Base-by-base conservation (phyloP, 805 yeast species). In the Hanseniaspora singularis region DNA sequence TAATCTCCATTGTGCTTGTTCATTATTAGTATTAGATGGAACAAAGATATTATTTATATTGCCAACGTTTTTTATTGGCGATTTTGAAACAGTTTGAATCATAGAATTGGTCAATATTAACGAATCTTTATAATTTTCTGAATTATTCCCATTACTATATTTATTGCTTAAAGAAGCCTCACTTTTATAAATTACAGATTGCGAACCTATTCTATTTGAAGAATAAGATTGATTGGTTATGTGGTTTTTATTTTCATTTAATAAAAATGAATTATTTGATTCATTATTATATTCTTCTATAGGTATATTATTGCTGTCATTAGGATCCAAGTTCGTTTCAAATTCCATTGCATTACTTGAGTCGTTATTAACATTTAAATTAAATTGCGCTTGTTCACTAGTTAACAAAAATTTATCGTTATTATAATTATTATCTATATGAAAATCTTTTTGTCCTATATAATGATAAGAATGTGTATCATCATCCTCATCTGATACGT, bases 221-320 rank as follows among this genome's bases (percentile, higher is more conserved):
- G 18, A 4, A 14, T 24, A 15, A 4, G 40, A 27, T 4, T 27
- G 2, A 16, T 41, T 33, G 14, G 4, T 18, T 8, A 7, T 22
- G 8, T 14, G 7, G 37, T 15, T 16, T 15, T 16, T 8, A 16
- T 33, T 26, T 33, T 20, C 22, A 5, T 23, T 36, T 32, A 34
- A 28, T n/a, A 34, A 6, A 26, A 18, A 23, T 19, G 46, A 42
- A 9, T 36, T 42, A n/a, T 42, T 24, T 22, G 37, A 23, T 15
- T 36, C 41, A n/a, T 30, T 15, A 37, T 37, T 28, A 3, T 27
- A 33, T 15, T 28, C 48, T 3, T 40, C 43, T 7, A 10, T 19
- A n/a, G 48, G 48, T 9, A 44, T 24, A 16, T 44, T 24, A 19
- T 44, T 44, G 26, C 48, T 44, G 20, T 44, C 48, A 19, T 44